A percentile compares a stretch with the other conserved stretches of the same genome.
Evolutionary conservation across 2,329 filamentous ascomycete genomes (phyloP).

Genomic region (Beauveria pseudobassiana): DNA sequence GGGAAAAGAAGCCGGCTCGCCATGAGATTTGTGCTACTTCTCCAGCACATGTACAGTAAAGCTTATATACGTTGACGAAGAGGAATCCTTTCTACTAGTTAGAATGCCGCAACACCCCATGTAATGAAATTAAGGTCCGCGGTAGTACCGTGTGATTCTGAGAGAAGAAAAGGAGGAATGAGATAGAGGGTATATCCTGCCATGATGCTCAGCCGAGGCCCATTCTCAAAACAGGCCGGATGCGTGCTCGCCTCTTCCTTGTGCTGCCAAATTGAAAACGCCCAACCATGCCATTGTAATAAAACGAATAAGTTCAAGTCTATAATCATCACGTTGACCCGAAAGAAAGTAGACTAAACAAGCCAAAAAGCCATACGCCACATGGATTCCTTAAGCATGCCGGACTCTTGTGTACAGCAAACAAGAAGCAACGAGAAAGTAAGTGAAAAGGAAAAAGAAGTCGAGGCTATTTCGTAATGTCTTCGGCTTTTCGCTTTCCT

Average conservation of each 20-base stretch:
- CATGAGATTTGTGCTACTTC: no score
- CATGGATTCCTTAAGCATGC: not conserved
- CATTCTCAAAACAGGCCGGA: not conserved
- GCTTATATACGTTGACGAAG: no score
- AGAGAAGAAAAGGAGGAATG: not conserved
- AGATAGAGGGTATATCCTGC: constrained; percentile 3
- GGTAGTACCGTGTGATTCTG: no score
- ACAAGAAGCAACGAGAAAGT: not conserved
- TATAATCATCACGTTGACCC: not conserved
- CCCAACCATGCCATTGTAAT: not conserved
- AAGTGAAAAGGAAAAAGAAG: not conserved
- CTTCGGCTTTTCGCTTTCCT: constrained; percentile 34
- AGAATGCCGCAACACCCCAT: not conserved
- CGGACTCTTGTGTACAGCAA: not conserved
- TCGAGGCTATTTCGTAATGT: constrained; percentile 18
- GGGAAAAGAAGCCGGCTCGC: no score
- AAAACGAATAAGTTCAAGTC: not conserved
- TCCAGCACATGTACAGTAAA: not conserved
- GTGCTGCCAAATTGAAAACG: not conserved
- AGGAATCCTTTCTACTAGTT: not conserved
- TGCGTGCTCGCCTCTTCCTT: not conserved
- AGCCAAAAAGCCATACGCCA: not conserved
- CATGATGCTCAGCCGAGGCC: not conserved
- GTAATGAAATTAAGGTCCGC: not conserved
- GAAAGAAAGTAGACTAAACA: not conserved